These are phyloP conservation scores for Canariomyces notabilis DNA, from an alignment of 2,329 filamentous ascomycete species.

Conservation along the genomic window DNA sequence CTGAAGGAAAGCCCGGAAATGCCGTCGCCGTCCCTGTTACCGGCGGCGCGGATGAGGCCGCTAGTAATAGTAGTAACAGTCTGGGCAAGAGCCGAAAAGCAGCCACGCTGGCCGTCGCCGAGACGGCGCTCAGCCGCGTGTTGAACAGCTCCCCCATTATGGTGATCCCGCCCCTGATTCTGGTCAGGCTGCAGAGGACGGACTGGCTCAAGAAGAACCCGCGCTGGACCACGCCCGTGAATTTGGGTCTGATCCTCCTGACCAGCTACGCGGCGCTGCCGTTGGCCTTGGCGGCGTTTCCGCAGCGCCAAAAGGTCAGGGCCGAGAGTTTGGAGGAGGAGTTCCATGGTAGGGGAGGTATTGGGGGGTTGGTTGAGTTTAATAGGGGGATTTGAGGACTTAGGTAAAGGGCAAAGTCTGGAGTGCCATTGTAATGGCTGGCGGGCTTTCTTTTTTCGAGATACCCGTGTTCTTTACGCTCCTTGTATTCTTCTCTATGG, in stretches of 20 bases:
- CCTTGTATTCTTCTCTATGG: no score
- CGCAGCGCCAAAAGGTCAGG: slow-evolving; percentile 77
- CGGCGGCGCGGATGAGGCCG: slow-evolving; percentile 56
- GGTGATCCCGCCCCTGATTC: slow-evolving; percentile 83
- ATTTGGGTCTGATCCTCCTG: slow-evolving; percentile 78
- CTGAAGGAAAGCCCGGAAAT: slow-evolving; percentile 1
- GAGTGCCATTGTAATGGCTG: no score
- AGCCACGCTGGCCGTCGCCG: slow-evolving; percentile 81
- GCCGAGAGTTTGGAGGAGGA: slow-evolving; percentile 75
- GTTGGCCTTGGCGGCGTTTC: slow-evolving; percentile 85
- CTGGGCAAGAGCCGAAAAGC: slow-evolving; percentile 86
- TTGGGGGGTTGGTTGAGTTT: slow-evolving; percentile 83
- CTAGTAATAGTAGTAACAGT: slow-evolving; percentile 33
- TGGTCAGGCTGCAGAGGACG: slow-evolving; percentile 78
- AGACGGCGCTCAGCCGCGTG: slow-evolving; percentile 87
- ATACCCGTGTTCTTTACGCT: no score
- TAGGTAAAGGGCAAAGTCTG: neutral
- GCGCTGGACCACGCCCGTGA: slow-evolving; percentile 72
- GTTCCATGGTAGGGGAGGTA: slow-evolving; percentile 76
- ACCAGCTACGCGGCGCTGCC: slow-evolving; percentile 88
- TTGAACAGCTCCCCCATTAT: slow-evolving; percentile 96
- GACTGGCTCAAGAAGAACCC: slow-evolving; percentile 77
- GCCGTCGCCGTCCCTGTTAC: no score
- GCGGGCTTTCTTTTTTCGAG: no score
- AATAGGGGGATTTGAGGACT: slow-evolving; percentile 77